A percentile compares a stretch with the other conserved stretches of the same genome.
These are phyloP conservation scores for Astraeus odoratus DNA, from an alignment of 768 basidiomycete species.

Conservation along the genomic window DNA sequence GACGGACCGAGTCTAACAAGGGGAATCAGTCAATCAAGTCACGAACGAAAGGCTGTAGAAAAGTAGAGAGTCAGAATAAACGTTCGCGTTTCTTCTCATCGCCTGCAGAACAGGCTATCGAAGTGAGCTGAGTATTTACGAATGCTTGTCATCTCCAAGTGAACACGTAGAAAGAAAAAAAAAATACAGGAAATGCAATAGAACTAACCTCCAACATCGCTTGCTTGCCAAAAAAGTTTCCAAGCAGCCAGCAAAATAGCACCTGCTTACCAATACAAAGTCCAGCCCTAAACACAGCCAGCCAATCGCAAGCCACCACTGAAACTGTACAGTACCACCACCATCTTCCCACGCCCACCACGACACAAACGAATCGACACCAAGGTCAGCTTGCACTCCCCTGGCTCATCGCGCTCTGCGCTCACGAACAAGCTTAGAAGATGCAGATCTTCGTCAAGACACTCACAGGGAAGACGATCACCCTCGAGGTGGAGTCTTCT, in stretches of 20 bases:
- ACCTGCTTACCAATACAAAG: too few species aligned
- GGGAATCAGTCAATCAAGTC: neutral
- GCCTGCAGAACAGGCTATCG: conserved; percentile 40
- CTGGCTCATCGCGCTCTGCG: neutral
- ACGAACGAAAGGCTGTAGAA: neutral
- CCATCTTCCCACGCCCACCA: conserved; percentile 13
- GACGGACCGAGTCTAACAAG: neutral
- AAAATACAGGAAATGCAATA: neutral
- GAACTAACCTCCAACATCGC: conserved; percentile 1
- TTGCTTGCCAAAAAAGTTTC: too few species aligned
- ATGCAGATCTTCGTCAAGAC: conserved; percentile 83
- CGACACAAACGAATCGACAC: conserved; percentile 5
- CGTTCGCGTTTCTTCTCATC: conserved; percentile 49
- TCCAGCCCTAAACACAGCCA: conserved; percentile 22
- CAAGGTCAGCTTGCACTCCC: too few species aligned
- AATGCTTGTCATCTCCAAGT: conserved; percentile 28
- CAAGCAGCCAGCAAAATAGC: neutral
- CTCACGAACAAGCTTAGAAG: conserved; percentile 10
- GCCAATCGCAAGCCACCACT: conserved; percentile 21
- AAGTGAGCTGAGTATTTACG: conserved; percentile 61
- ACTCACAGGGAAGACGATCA: conserved; percentile 96
- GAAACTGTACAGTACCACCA: conserved; percentile 26
- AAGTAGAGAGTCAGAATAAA: conserved; percentile 30
- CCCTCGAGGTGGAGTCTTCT: conserved; percentile 95
- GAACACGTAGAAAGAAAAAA: too few species aligned